These are phyloP conservation scores for Thozetella sp. DNA, from an alignment of 495 filamentous ascomycete species.

Conservation along the genomic window DNA sequence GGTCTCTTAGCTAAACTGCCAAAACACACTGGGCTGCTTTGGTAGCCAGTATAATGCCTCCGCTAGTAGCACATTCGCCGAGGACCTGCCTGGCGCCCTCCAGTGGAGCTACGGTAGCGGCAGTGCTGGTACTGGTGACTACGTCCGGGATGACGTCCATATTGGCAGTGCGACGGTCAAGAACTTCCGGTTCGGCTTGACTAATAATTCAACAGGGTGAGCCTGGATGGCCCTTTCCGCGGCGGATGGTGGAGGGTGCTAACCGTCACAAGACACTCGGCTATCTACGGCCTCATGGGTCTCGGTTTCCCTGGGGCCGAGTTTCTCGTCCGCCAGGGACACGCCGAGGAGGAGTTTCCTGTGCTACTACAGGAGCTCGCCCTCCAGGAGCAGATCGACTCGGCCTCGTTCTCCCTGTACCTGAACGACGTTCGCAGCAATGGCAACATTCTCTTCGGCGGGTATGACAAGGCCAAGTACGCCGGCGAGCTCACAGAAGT, in stretches of 20 bases:
- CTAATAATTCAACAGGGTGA: neutral
- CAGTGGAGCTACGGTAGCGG: neutral
- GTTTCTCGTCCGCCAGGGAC: neutral
- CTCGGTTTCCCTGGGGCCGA: neutral
- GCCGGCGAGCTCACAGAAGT: neutral
- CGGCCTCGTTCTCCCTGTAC: neutral
- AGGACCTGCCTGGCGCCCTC: neutral
- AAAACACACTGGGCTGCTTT: neutral
- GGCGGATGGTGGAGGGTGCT: too few relatives aligned
- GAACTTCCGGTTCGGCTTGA: neutral
- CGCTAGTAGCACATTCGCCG: neutral
- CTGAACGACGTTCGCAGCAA: neutral
- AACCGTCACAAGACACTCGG: neutral
- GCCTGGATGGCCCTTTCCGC: too few relatives aligned
- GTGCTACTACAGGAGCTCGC: neutral
- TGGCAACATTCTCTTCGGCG: neutral
- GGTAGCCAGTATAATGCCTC: neutral
- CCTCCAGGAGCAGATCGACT: neutral
- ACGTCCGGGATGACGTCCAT: neutral
- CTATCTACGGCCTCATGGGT: neutral
- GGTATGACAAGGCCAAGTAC: neutral
- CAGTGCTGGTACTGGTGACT: neutral
- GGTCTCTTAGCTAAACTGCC: neutral
- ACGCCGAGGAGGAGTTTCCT: neutral
- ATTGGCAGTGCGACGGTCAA: neutral